Conservation (phyloP, 2,329 filamentous ascomycete species). For the Exophiala spinifera region DNA sequence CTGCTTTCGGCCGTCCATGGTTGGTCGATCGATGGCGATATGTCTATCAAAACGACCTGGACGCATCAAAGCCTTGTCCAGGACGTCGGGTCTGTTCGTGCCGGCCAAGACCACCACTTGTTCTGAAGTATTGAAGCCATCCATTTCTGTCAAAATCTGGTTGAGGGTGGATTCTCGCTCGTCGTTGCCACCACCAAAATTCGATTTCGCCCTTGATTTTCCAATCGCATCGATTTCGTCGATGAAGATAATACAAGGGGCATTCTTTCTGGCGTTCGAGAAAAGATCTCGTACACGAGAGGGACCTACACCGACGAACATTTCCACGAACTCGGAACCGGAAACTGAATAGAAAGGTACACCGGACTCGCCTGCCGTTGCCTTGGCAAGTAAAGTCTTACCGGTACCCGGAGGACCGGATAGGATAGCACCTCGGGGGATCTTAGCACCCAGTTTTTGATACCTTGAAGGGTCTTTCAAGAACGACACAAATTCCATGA, state of each 20-base stretch:
- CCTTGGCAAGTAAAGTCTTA: conserved; percentile 96
- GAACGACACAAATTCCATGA: conserved; percentile 99
- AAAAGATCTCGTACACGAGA: conserved; percentile 94
- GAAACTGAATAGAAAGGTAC: conserved; percentile 98
- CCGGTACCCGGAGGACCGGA: conserved; percentile 97
- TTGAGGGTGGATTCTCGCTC: conserved; percentile 96
- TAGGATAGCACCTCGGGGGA: conserved; percentile 91
- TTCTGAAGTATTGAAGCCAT: conserved; percentile 95
- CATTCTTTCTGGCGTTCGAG: conserved; percentile 88
- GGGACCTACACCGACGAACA: conserved; percentile 98
- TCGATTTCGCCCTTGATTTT: conserved; percentile 78
- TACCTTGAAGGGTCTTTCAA: conserved; percentile 90
- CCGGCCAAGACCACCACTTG: conserved; percentile 95
- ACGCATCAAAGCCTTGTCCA: conserved; percentile 94
- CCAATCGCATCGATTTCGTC: conserved; percentile 99
- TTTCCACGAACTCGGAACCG: conserved; percentile 98
- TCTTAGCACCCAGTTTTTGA: conserved; percentile 93
- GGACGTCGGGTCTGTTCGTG: conserved; percentile 90
- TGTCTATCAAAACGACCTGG: conserved; percentile 96
- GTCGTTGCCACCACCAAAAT: conserved; percentile 87
- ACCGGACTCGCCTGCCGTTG: conserved; percentile 91
- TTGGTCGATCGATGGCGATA: conserved; percentile 90
- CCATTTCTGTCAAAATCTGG: conserved; percentile 98
- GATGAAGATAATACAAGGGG: conserved; percentile 98
- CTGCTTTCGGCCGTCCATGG: conserved; percentile 92